Percentiles rank a stretch among this genome's conserved stretches.
Conservation (phyloP, 192 early-diverging fungal genomes). For the Linnemannia zychae region DNA sequence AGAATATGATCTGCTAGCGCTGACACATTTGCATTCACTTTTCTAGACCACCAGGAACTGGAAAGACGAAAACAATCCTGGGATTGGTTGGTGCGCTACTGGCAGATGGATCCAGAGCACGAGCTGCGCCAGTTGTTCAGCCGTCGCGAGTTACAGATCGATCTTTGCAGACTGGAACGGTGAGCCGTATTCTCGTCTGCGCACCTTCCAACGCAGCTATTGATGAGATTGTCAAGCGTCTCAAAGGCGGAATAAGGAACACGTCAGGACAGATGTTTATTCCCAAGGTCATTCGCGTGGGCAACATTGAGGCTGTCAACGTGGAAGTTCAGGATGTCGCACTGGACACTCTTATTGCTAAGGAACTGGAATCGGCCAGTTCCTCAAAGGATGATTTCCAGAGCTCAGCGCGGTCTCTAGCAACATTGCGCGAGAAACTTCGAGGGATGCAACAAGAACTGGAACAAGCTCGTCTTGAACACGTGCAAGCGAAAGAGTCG, state of each 20-base stretch:
- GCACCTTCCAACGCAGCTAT: conserved; percentile 98
- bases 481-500: conserved; percentile 35
- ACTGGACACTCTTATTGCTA: conserved; percentile 77
- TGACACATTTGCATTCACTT: background rate
- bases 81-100: conserved; percentile 82
- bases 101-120: conserved; percentile 26
- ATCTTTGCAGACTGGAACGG: conserved; percentile 46
- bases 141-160: conserved; percentile 21
- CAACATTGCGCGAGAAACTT: conserved; percentile 50
- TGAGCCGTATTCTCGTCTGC: conserved; percentile 83
- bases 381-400: conserved; percentile 57
- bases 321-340: conserved; percentile 78
- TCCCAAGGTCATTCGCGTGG: conserved; percentile 88
- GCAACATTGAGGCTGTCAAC: conserved; percentile 80
- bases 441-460: conserved; percentile 57
- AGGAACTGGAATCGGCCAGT: conserved; percentile 64
- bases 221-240: conserved; percentile 93
- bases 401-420: conserved; percentile 49
- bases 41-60: conserved; percentile 70
- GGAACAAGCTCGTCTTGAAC: conserved; percentile 45
- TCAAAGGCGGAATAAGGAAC: conserved; percentile 81
- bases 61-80: conserved; percentile 89
- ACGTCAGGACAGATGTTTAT: conserved; percentile 67
- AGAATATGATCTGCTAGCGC: background rate
- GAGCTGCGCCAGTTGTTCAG: conserved; percentile 13